Conservation (phyloP, 2,329 filamentous ascomycete species). For the Pleoardoris graminearum region DNA sequence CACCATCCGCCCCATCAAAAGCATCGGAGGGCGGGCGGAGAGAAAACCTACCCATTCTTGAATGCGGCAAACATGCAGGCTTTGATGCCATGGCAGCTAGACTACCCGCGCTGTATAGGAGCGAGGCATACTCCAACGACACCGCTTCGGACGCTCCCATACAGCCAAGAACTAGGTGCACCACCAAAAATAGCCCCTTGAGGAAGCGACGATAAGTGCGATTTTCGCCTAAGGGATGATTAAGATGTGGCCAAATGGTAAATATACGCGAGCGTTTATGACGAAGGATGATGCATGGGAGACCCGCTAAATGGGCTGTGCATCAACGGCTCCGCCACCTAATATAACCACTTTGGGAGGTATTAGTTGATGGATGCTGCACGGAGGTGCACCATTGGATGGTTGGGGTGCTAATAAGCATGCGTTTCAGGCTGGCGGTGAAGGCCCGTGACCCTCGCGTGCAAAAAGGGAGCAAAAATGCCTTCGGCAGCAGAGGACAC, state of each 20-base stretch:
- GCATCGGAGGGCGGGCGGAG: slow-evolving; percentile 3
- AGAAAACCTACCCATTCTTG: slow-evolving; percentile 1
- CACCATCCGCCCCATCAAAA: slow-evolving; percentile 1
- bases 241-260: background rate
- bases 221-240: slow-evolving; percentile 1
- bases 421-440: slow-evolving; percentile 5
- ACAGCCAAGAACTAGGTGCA: background rate
- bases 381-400: background rate
- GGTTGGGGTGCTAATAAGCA: background rate
- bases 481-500: no score
- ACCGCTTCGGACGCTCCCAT: background rate
- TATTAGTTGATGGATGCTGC: background rate
- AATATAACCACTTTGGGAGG: background rate
- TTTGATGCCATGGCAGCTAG: slow-evolving; percentile 3
- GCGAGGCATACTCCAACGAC: slow-evolving; percentile 4
- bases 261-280: slow-evolving; percentile 4
- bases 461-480: slow-evolving; percentile 1
- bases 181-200: slow-evolving; percentile 10
- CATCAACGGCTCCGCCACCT: slow-evolving; percentile 6
- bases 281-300: slow-evolving; percentile 1
- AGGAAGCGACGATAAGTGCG: background rate
- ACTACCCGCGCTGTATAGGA: background rate
- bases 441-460: slow-evolving; percentile 1
- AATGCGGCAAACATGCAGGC: background rate
- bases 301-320: slow-evolving; percentile 5